Percentiles rank a stretch among this genome's conserved stretches.
Conservation (phyloP, 1,284 basidiomycete genomes). For the Ceraceosorus bombacis region DNA sequence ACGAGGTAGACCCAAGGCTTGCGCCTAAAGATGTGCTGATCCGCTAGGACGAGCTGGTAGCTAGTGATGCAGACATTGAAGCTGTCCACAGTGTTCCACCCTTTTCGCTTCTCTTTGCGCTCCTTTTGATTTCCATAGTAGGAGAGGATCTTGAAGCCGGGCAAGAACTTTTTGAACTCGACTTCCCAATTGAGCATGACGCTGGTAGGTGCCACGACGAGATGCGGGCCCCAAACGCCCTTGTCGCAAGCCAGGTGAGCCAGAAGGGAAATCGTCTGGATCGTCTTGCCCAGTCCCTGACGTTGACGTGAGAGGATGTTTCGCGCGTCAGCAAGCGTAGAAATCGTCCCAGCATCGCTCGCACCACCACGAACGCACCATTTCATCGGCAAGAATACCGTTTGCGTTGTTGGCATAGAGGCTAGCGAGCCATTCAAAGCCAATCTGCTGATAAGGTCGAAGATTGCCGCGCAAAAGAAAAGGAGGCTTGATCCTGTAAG, state of each 20-base stretch:
- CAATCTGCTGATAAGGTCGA: conserved; percentile 87
- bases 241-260: conserved; percentile 88
- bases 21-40: conserved; percentile 87
- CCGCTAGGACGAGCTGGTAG: conserved; percentile 80
- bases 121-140: conserved; percentile 88
- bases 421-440: conserved; percentile 88
- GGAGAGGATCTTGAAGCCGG: conserved; percentile 81
- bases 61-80: conserved; percentile 96
- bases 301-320: too few relatives aligned
- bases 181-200: conserved; percentile 97
- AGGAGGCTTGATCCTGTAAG: conserved; percentile 56
- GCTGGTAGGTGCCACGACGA: conserved; percentile 89
- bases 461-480: conserved; percentile 77
- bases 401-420: conserved; percentile 80
- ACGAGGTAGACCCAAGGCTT: conserved; percentile 96
- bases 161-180: conserved; percentile 97
- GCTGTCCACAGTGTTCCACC: conserved; percentile 84
- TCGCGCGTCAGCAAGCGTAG: too few relatives aligned
- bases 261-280: conserved; percentile 86
- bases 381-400: conserved; percentile 70
- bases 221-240: conserved; percentile 93
- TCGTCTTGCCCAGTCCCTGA: conserved; percentile 76
- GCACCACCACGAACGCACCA: too few relatives aligned
- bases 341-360: conserved; percentile 16
- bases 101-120: conserved; percentile 82